These are phyloP conservation scores for Leishmania braziliensis DNA, from an alignment of 208 protist genomes.

Conservation along the genomic window DNA sequence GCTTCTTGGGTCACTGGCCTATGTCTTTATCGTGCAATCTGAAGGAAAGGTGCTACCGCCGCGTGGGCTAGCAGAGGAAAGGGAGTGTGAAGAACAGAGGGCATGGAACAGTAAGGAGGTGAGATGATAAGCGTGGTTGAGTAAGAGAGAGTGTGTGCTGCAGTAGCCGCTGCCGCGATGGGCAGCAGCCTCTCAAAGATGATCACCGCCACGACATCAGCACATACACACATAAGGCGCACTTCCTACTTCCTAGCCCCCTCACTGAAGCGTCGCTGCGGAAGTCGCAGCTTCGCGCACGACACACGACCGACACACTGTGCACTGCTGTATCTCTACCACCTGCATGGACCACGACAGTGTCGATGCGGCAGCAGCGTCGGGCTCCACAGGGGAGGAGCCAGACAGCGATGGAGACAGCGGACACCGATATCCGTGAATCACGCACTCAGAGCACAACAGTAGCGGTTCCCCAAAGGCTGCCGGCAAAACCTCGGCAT, in stretches of 20 bases:
- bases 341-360: conserved; percentile 21
- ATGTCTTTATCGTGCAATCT: background rate
- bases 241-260: background rate
- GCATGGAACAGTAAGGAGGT: background rate
- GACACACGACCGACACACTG: conserved; percentile 18
- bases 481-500: background rate
- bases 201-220: background rate
- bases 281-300: conserved; percentile 10
- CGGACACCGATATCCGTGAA: conserved; percentile 58
- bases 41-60: background rate
- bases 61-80: background rate
- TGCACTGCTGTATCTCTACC: conserved; percentile 25
- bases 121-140: background rate
- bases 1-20: background rate
- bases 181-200: background rate
- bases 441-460: conserved; percentile 47
- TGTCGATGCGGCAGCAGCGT: background rate
- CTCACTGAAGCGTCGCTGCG: background rate
- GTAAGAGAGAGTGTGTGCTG: background rate
- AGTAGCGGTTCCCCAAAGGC: conserved; percentile 24
- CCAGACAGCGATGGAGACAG: conserved; percentile 11
- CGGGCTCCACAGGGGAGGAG: background rate
- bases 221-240: background rate
- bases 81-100: background rate
- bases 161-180: background rate